phyloP scores from a whole-genome alignment of 2,329 filamentous ascomycete species.

The Penicillium occitanis region DNA sequence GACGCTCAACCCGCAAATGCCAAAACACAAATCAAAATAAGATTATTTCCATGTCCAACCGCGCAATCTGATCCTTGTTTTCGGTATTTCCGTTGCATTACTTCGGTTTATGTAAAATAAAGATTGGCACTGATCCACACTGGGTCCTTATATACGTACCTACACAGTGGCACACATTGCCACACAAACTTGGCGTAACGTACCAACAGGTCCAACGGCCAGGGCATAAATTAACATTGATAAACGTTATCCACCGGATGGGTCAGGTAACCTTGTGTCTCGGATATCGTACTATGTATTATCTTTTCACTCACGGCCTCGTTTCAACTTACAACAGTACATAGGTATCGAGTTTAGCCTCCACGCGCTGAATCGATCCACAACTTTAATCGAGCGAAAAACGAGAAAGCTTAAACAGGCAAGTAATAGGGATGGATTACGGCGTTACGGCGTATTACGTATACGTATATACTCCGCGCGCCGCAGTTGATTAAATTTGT shows the following conservation, averaged over 20 bases:
- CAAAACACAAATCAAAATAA: not conserved
- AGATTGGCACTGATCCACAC: not conserved
- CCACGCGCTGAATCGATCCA: slow-evolving; percentile 1
- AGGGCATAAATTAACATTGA: not conserved
- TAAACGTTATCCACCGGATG: not conserved
- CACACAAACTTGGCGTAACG: not conserved
- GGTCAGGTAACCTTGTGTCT: not conserved
- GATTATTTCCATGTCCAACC: slow-evolving; percentile 3
- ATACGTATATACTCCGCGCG: not conserved
- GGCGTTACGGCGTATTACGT: not conserved
- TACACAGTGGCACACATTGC: not conserved
- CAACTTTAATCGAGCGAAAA: slow-evolving; percentile 12
- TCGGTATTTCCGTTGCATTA: not conserved
- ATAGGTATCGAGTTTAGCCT: slow-evolving; percentile 12
- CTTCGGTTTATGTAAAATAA: not conserved
- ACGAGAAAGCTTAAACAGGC: not conserved
- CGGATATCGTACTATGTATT: not conserved
- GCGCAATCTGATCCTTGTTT: not conserved
- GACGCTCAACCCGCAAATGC: not conserved
- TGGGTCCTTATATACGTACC: not conserved
- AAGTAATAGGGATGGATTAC: not conserved
- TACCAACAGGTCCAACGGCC: not conserved
- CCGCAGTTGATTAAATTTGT: not conserved
- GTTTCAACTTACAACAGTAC: not conserved
- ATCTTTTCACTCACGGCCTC: not conserved